Conservation (phyloP, 2,329 filamentous ascomycete genomes). For the Byssochlamys sp. region DNA sequence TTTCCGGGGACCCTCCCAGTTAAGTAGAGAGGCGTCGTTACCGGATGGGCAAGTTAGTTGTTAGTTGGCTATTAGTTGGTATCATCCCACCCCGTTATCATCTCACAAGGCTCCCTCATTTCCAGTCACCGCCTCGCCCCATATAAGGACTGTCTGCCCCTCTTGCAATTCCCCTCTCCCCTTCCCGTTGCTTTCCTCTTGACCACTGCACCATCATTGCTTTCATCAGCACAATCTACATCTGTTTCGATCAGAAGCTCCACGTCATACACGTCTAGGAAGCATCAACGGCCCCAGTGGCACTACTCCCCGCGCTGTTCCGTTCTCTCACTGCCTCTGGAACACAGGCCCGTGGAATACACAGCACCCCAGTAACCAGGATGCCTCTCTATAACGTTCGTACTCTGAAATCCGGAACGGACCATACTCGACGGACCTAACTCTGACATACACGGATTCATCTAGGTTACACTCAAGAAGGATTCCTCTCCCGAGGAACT, state of each 20-base stretch:
- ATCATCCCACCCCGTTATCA: background rate
- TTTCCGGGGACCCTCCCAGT: background rate
- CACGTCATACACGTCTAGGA: background rate
- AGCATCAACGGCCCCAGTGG: background rate
- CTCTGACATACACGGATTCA: background rate
- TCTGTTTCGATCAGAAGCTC: background rate
- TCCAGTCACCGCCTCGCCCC: background rate
- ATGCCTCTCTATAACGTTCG: slow-evolving; percentile 35
- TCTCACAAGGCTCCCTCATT: background rate
- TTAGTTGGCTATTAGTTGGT: background rate
- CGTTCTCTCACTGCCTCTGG: background rate
- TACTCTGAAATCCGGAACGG: background rate
- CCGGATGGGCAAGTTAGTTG: background rate
- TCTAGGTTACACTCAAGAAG: slow-evolving; percentile 69
- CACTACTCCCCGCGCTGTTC: background rate
- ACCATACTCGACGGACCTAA: background rate
- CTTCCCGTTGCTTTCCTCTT: background rate
- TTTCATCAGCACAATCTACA: background rate
- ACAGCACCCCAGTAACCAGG: slow-evolving; percentile 6
- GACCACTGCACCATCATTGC: background rate
- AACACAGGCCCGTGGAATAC: background rate
- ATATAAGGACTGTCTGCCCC: background rate
- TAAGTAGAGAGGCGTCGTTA: background rate
- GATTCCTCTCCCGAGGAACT: slow-evolving; percentile 59
- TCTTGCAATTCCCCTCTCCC: background rate